Conservation (phyloP, 345 rosid species). For the Linum trigynum region DNA sequence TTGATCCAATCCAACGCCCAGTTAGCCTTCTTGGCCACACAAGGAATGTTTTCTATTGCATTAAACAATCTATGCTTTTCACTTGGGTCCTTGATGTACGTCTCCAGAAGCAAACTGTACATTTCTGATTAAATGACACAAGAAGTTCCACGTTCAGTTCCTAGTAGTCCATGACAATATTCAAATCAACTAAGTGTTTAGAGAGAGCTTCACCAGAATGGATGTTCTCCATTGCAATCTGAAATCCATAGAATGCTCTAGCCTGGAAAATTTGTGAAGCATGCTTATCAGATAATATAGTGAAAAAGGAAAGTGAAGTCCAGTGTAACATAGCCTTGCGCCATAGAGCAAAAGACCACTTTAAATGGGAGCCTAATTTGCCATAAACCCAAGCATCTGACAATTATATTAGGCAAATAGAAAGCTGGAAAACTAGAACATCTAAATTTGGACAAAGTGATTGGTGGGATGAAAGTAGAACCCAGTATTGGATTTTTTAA, state of each 20-base stretch:
- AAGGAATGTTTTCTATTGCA: conserved; percentile 74
- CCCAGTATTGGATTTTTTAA: not conserved
- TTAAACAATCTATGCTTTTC: conserved; percentile 81
- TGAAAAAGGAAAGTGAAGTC: not conserved
- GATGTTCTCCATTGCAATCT: conserved; percentile 91
- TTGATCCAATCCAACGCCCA: conserved; percentile 86
- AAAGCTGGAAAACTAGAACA: not conserved
- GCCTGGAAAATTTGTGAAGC: conserved; percentile 41
- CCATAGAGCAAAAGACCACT: not conserved
- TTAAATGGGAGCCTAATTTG: not conserved
- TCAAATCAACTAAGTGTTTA: conserved; percentile 3
- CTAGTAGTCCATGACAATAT: not conserved
- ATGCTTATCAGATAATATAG: conserved; percentile 16
- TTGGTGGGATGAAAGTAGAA: not conserved
- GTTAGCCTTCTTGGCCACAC: conserved; percentile 66
- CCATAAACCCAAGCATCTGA: not conserved
- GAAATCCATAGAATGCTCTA: conserved; percentile 87
- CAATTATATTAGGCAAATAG: not conserved
- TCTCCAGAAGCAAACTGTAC: conserved; percentile 93
- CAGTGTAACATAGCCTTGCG: conserved; percentile 2
- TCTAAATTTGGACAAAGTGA: not conserved
- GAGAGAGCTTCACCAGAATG: conserved; percentile 64
- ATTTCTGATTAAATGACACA: conserved; percentile 40
- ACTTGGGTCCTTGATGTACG: conserved; percentile 65
- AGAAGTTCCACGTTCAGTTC: conserved; percentile 12